Conservation (phyloP, 2,329 filamentous ascomycete genomes). For the Hypoxylon sp. region DNA sequence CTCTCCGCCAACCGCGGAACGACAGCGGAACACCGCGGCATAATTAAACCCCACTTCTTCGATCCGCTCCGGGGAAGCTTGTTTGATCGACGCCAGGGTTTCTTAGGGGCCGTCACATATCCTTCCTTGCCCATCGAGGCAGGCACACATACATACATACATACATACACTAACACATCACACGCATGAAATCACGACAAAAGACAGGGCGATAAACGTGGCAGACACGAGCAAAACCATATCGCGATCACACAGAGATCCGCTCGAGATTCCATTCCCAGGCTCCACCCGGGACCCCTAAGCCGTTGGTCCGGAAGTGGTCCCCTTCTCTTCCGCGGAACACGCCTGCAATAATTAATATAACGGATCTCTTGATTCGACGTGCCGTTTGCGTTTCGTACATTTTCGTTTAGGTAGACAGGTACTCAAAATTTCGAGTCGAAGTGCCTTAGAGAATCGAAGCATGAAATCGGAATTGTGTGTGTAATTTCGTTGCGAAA, state of each 20-base stretch:
- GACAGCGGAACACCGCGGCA: constrained; percentile 25
- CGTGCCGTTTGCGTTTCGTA: neutral
- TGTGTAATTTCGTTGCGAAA: neutral
- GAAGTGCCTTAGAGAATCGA: neutral
- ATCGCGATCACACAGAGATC: constrained; percentile 29
- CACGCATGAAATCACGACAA: constrained; percentile 21
- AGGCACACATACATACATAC: no score
- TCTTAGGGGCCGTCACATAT: constrained; percentile 3
- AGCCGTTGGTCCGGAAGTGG: neutral
- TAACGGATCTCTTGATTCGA: neutral
- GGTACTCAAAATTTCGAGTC: neutral
- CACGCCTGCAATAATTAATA: neutral
- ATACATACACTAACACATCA: constrained; percentile 24
- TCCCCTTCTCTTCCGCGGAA: neutral
- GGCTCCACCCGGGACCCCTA: constrained; percentile 2
- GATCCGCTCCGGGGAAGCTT: constrained; percentile 26
- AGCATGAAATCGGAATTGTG: neutral
- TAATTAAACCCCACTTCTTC: constrained; percentile 21
- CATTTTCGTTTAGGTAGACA: neutral
- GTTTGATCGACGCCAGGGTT: constrained; percentile 43
- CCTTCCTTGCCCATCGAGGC: neutral
- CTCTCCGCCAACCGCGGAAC: constrained; percentile 6
- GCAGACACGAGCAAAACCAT: constrained; percentile 27
- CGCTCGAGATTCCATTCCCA: neutral
- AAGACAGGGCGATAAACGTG: constrained; percentile 32